Conservation (phyloP, 805 yeast species). For the Millerozyma miso region DNA sequence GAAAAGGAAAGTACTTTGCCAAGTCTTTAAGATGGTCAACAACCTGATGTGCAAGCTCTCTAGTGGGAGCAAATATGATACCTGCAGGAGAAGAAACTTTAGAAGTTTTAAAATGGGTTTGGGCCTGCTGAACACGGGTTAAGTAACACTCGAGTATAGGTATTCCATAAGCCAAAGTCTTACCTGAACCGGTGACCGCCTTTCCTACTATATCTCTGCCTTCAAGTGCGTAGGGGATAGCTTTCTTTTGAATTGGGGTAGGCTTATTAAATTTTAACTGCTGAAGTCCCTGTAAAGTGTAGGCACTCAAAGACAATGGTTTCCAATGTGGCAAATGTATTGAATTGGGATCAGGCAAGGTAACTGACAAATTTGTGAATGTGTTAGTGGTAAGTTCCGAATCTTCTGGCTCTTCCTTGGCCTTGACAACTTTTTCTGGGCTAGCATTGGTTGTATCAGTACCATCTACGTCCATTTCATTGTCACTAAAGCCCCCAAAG, state of each 20-base stretch:
- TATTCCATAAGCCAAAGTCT: conserved; percentile 91
- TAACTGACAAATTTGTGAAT: conserved; percentile 23
- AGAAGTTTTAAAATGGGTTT: conserved; percentile 14
- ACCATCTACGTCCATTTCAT: conserved; percentile 1
- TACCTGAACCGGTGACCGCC: conserved; percentile 97
- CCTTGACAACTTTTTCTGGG: neutral
- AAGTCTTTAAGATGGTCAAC: conserved; percentile 66
- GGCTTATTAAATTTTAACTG: conserved; percentile 61
- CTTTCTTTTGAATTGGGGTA: conserved; percentile 74
- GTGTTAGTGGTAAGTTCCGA: conserved; percentile 20
- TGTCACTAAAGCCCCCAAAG: conserved; percentile 16
- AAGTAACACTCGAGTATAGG: conserved; percentile 76
- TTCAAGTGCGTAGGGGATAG: conserved; percentile 69
- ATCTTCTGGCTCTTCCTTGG: conserved; percentile 2
- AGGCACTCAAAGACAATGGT: conserved; percentile 44
- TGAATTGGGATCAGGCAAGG: conserved; percentile 29
- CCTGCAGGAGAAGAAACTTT: conserved; percentile 54
- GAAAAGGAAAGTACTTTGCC: conserved; percentile 49
- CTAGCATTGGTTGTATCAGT: neutral
- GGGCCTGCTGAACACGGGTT: conserved; percentile 14
- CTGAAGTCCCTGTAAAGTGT: conserved; percentile 58
- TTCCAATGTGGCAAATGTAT: conserved; percentile 62
- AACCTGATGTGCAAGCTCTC: conserved; percentile 95
- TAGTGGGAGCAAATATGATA: conserved; percentile 86
- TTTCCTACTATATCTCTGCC: conserved; percentile 89